Conservation (phyloP, 2,329 filamentous ascomycete genomes). For the Penicillium sp. region DNA sequence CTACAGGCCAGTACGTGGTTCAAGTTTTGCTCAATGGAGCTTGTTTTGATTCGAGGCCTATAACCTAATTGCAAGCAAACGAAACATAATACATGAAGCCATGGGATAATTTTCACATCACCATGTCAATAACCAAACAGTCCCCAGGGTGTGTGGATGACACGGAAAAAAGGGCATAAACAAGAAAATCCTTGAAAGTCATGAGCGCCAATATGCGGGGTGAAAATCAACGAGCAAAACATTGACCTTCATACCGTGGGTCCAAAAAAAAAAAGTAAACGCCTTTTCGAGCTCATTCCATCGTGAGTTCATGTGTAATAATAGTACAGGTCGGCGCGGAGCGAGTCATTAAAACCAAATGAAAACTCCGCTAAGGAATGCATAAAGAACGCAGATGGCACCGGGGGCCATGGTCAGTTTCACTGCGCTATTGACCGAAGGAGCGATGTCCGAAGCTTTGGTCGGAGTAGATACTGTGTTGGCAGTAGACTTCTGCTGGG, state of each 20-base stretch:
- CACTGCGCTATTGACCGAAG: conserved; percentile 19
- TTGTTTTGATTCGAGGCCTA: neutral
- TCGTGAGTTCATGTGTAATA: conserved; percentile 20
- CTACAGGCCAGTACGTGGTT: neutral
- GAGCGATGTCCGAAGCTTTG: conserved; percentile 14
- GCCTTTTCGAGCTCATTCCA: conserved; percentile 17
- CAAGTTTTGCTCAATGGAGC: neutral
- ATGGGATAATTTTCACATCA: no score
- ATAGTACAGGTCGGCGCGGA: conserved; percentile 17
- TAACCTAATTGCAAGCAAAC: neutral
- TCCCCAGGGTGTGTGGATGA: neutral
- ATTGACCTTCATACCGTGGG: conserved; percentile 1
- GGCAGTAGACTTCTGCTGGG: neutral
- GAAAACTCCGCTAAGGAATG: conserved; percentile 21
- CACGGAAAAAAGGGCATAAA: neutral
- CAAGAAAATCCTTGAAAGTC: neutral
- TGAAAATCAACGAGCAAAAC: conserved; percentile 10
- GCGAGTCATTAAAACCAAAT: conserved; percentile 16
- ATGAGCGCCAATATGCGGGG: conserved; percentile 14
- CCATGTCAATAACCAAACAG: no score
- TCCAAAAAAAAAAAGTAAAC: conserved; percentile 13
- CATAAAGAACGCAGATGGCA: conserved; percentile 22
- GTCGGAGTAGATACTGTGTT: conserved; percentile 1
- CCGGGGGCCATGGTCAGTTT: conserved; percentile 11
- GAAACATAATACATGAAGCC: neutral